Evolutionary conservation across 345 rosid genomes (phyloP).

Genomic region (Lepidium aucheri): DNA sequence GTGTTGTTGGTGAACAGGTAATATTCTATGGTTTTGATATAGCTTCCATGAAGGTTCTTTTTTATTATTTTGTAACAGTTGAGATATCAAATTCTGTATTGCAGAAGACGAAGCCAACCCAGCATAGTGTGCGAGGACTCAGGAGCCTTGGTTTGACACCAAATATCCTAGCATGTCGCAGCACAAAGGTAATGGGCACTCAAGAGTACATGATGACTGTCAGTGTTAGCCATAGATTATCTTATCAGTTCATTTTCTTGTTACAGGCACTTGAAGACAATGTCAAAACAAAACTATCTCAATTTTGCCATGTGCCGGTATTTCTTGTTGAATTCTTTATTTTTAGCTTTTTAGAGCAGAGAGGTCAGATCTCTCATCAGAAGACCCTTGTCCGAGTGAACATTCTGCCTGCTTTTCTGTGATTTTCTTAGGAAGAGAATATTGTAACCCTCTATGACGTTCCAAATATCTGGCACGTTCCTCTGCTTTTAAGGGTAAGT

Average conservation of each 20-base stretch:
- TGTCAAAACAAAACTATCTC: conserved; percentile 75
- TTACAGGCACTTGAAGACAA: conserved; percentile 74
- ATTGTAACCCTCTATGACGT: conserved; percentile 80
- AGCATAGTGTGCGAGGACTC: conserved; percentile 87
- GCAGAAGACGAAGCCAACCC: conserved; percentile 98
- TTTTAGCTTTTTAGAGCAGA: not conserved
- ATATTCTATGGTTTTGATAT: not conserved
- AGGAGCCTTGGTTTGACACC: conserved; percentile 91
- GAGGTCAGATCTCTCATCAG: not conserved
- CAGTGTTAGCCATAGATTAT: not conserved
- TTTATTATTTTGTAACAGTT: not conserved
- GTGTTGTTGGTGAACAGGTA: conserved; percentile 98
- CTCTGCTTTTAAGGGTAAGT: conserved; percentile 72
- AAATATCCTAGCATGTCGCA: conserved; percentile 91
- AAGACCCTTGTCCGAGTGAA: not conserved
- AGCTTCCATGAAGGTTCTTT: not conserved
- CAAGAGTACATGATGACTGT: not conserved
- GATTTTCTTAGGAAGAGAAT: conserved; percentile 53
- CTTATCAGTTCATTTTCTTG: conserved; percentile 4
- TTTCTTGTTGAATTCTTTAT: not conserved
- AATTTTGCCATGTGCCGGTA: conserved; percentile 96
- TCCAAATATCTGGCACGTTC: conserved; percentile 94
- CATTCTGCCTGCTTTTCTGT: conserved; percentile 4
- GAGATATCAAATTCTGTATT: not conserved
- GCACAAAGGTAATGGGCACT: conserved; percentile 50